Percentiles rank a stretch among this genome's conserved stretches.
These are phyloP conservation scores for Syzygium aromaticum DNA, from an alignment of 345 rosid genomes.

Conservation along the genomic window DNA sequence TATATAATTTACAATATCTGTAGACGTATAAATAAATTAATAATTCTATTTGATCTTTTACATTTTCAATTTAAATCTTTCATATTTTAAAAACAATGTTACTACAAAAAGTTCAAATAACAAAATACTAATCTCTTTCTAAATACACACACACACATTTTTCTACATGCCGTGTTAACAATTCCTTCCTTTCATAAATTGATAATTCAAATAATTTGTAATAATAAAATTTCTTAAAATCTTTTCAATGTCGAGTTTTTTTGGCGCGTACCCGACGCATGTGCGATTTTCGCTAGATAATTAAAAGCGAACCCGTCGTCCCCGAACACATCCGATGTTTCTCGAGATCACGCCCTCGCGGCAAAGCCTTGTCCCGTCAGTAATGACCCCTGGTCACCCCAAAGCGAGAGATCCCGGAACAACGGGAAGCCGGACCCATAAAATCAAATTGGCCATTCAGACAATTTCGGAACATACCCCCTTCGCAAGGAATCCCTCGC, in stretches of 20 bases:
- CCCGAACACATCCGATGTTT: fast-evolving
- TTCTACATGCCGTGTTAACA: background rate
- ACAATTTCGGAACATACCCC: background rate
- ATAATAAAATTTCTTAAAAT: fast-evolving
- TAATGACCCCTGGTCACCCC: background rate
- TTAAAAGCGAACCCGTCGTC: background rate
- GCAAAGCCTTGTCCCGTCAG: background rate
- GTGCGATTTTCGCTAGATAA: background rate
- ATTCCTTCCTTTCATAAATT: background rate
- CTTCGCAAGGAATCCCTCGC: fast-evolving
- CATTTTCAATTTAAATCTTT: background rate
- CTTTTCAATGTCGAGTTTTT: background rate
- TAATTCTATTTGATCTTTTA: background rate
- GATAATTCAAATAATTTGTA: background rate
- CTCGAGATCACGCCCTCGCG: fast-evolving
- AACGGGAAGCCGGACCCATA: background rate
- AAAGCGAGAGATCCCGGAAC: background rate
- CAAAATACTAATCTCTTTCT: background rate
- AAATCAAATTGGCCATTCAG: background rate
- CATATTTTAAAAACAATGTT: background rate
- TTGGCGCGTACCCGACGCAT: background rate
- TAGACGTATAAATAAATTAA: background rate
- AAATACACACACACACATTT: background rate
- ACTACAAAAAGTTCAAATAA: background rate
- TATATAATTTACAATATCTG: background rate